Evolutionary conservation across 1,284 basidiomycete genomes (phyloP), one percentile per base, ranked within the genome.

Genomic region (Uromyces viciae-fabae): DNA sequence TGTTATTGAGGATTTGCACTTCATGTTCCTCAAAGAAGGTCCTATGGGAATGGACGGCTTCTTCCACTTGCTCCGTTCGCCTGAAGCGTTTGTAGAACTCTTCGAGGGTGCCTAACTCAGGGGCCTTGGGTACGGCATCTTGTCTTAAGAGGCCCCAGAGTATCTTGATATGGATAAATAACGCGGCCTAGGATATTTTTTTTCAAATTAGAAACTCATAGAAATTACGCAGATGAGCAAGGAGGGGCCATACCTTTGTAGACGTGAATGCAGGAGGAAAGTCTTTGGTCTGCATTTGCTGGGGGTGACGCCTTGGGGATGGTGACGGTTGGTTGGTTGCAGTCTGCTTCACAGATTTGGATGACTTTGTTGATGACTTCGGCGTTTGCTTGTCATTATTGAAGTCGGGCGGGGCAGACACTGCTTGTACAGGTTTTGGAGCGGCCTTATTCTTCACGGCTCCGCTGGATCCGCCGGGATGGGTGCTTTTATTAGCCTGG

Each of bases 101-200:
- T n/a, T 46, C 46, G 31, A 79, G 49, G 19, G 19, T 71, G 33
- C n/a, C 33, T 0, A 64, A n/a, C 4, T 72, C 36, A n/a, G 66
- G 76, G n/a, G 76, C 28, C 38, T 62, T 38, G 33, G 76, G 76
- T 22, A 79, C 76, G 4, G 43, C 28, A 15, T 54, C 49, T 46
- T 71, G 66, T 22, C 43, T 71, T 31, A 68, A 60, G 38, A 79
- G 66, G 28, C 76, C 76, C 76, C 76, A 79, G 17, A 79, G 46
- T 14, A 79, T 79, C 54, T 79, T 79, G 36, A 79, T 71, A 40
- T 79, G 76, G 25, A 79, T 46, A 72, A 54, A 79, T 25, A 79
- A 54, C 1, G 76, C 64, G 22, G 38, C 54, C 76, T 79, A 46
- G 1, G 56, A 66, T 52, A 36, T 11, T 14, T 14, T 52, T 52